Evolutionary conservation across 2,329 filamentous ascomycete genomes (phyloP), one percentile per base, ranked within the genome.

Genomic region (Phaeosphaeriaceae sp.): DNA sequence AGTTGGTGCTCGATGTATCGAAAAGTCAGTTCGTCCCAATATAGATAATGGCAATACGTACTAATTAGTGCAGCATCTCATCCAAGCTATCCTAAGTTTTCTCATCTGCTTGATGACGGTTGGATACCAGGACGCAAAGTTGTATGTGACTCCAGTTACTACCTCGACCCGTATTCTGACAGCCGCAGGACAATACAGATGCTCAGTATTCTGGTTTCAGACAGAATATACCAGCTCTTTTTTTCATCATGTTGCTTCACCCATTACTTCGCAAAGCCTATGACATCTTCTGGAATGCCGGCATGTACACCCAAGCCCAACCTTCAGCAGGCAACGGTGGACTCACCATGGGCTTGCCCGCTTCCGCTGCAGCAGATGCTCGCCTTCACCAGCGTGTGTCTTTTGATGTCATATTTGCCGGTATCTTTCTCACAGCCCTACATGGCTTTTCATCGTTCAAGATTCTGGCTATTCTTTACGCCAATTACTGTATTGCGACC

Each of bases 51-150:
- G n/a, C n/a, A 3, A 15, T 13, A 11, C 36, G 7, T 38, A 16
- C 38, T 65, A 13, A 66, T 16, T 39, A 26, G 9, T 6, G 2
- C 23, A 96, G 92, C 87, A 51, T 87, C 86, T 29, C 88, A 97
- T 70, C 89, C 90, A 4, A 86, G 89, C 60, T 99, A 94, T 70
- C 71, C 81, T 50, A 89, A 87, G 60, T 97, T 87, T 68, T 81
- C 87, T 53, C 78, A 79, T 51, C 78, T 87, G 32, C 82, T 99
- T 13, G 86, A 85, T 2, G 81, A 86, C 7, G 95, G 94, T 61
- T 99, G 94, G 94, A 89, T 99, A 48, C 89, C 88, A 6, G 93
- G 93, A 20, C 88, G 93, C 50, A 90, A 90, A 81, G 90, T 97
- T 55, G 89, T 91, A 80, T 72, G 63, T 60, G 36, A 23, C n/a